Evolutionary conservation across 441 rosid species (phyloP).

Genomic region (Adansonia madagascariensis): DNA sequence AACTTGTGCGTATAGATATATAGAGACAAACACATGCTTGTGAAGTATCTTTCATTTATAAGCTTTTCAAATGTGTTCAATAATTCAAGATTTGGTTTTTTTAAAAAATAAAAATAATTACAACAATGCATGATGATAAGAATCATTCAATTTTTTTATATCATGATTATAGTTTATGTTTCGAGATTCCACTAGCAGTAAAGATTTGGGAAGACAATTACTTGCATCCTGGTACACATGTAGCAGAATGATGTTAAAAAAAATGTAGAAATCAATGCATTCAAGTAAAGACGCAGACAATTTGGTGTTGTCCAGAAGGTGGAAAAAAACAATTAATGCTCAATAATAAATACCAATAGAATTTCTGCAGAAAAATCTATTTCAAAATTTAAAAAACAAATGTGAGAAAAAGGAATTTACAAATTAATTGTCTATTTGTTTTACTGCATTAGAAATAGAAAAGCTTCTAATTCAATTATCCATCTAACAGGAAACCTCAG

Average conservation of each 20-base stretch:
- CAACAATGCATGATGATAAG: not conserved
- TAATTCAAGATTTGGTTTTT: not conserved
- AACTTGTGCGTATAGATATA: too few relatives aligned
- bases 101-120: not conserved
- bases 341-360: not conserved
- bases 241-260: not conserved
- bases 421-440: not conserved
- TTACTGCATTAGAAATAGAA: not conserved
- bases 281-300: not conserved
- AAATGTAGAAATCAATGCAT: not conserved
- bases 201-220: not conserved
- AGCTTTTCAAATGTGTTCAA: not conserved
- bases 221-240: not conserved
- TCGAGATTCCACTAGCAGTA: not conserved
- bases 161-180: not conserved
- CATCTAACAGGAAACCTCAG: not conserved
- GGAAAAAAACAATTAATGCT: not conserved
- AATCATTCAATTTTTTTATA: conserved; percentile 1
- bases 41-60: not conserved
- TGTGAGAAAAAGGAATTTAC: not conserved
- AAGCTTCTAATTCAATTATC: not conserved
- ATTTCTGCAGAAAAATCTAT: not conserved
- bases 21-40: too few relatives aligned
- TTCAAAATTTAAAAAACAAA: not conserved
- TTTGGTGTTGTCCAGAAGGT: not conserved